A percentile compares a stretch with the other conserved stretches of the same genome.
Conservation (phyloP, 495 filamentous ascomycete genomes). For the Cercophora samala region DNA sequence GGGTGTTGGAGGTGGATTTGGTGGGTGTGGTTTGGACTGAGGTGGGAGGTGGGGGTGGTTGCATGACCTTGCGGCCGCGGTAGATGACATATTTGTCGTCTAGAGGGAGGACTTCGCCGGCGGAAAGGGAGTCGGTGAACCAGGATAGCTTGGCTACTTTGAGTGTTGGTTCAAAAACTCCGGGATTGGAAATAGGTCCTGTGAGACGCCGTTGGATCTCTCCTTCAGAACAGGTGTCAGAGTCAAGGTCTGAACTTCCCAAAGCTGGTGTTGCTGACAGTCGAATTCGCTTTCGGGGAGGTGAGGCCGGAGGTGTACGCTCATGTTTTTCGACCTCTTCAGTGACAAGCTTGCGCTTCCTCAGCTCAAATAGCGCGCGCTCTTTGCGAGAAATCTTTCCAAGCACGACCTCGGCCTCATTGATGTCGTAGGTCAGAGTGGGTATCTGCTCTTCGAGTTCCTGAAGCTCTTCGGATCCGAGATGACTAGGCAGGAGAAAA, state of each 20-base stretch:
- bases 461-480: slow-evolving; percentile 59
- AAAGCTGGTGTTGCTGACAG: slow-evolving; percentile 13
- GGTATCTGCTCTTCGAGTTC: slow-evolving; percentile 61
- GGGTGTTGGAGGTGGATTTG: slow-evolving; percentile 21
- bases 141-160: slow-evolving; percentile 73
- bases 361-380: slow-evolving; percentile 74
- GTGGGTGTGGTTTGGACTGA: background rate
- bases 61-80: slow-evolving; percentile 45
- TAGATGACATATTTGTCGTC: slow-evolving; percentile 63
- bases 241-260: slow-evolving; percentile 31
- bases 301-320: slow-evolving; percentile 12
- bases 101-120: slow-evolving; percentile 52
- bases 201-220: slow-evolving; percentile 15
- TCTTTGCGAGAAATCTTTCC: slow-evolving; percentile 65
- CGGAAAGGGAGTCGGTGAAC: slow-evolving; percentile 61
- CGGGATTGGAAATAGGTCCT: slow-evolving; percentile 20
- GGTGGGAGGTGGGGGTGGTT: slow-evolving; percentile 15
- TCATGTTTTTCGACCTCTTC: slow-evolving; percentile 51
- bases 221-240: slow-evolving; percentile 39
- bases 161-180: slow-evolving; percentile 37
- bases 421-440: slow-evolving; percentile 65
- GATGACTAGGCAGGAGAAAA: slow-evolving; percentile 69
- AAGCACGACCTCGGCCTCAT: slow-evolving; percentile 70
- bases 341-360: slow-evolving; percentile 55
- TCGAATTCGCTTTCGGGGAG: slow-evolving; percentile 39